Evolutionary conservation across 768 basidiomycete species (phyloP).

Genomic region (Astraeus odoratus): DNA sequence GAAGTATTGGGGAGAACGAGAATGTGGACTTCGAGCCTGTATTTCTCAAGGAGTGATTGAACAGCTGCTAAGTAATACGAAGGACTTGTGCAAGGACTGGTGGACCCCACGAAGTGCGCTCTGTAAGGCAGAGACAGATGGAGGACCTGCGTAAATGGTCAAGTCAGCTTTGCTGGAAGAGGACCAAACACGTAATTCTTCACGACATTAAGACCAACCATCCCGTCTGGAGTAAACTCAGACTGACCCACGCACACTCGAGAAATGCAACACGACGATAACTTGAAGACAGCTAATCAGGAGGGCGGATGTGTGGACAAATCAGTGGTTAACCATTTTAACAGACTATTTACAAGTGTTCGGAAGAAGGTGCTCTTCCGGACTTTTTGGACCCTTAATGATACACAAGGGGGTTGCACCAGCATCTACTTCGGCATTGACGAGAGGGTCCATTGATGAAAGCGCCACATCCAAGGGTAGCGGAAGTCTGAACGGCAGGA

Average conservation of each 20-base stretch:
- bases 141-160: constrained; percentile 50
- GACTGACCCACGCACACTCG: constrained; percentile 90
- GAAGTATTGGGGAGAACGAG: constrained; percentile 27
- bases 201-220: constrained; percentile 74
- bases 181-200: constrained; percentile 66
- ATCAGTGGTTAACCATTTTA: constrained; percentile 39
- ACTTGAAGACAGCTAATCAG: constrained; percentile 27
- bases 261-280: constrained; percentile 83
- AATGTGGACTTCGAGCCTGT: constrained; percentile 61
- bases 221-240: constrained; percentile 84
- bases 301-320: not conserved
- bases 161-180: not conserved
- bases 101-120: constrained; percentile 78
- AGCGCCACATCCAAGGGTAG: constrained; percentile 31
- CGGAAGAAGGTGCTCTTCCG: constrained; percentile 90
- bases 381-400: constrained; percentile 81
- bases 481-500: constrained; percentile 30
- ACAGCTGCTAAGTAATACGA: constrained; percentile 68
- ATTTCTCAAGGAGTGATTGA: constrained; percentile 56
- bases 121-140: constrained; percentile 65
- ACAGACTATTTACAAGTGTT: constrained; percentile 61
- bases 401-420: constrained; percentile 40
- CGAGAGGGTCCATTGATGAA: not conserved
- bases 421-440: constrained; percentile 5
- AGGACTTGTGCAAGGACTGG: constrained; percentile 72